phyloP scores from a whole-genome alignment of 441 rosid species.

The Rhodomyrtus psidioides region DNA sequence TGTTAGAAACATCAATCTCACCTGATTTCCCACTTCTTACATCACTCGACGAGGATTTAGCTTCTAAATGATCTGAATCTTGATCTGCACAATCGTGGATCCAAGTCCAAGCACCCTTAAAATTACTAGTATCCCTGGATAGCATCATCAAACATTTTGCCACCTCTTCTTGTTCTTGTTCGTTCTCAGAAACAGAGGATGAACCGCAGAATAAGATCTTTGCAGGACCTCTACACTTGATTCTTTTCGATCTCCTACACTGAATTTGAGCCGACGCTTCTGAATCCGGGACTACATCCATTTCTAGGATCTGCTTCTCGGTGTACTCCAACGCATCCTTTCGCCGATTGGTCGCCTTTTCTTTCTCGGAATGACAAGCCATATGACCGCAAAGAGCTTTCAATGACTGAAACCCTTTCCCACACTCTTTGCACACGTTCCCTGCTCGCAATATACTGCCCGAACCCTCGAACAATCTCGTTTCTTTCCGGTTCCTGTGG shows the following conservation, averaged over 20 bases:
- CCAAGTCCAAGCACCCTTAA: slow-evolving; percentile 37
- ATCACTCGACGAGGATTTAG: slow-evolving; percentile 48
- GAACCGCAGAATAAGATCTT: slow-evolving; percentile 20
- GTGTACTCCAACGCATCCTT: slow-evolving; percentile 16
- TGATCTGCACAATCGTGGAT: slow-evolving; percentile 57
- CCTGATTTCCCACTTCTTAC: slow-evolving; percentile 16
- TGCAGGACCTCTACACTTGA: slow-evolving; percentile 27
- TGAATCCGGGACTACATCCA: slow-evolving; percentile 53
- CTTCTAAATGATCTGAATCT: slow-evolving; percentile 49
- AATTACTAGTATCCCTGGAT: slow-evolving; percentile 40
- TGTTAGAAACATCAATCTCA: slow-evolving; percentile 20
- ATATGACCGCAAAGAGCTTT: slow-evolving; percentile 74
- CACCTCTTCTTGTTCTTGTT: slow-evolving; percentile 47
- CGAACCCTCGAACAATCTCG: slow-evolving; percentile 41
- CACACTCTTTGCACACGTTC: slow-evolving; percentile 59
- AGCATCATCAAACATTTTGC: slow-evolving; percentile 69
- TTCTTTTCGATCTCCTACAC: slow-evolving; percentile 43
- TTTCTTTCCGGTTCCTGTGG: slow-evolving; percentile 70
- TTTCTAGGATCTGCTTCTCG: slow-evolving; percentile 30
- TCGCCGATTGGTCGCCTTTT: slow-evolving; percentile 14
- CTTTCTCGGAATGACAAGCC: slow-evolving; percentile 64
- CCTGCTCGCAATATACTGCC: slow-evolving; percentile 20
- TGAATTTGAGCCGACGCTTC: slow-evolving; percentile 47
- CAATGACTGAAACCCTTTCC: slow-evolving; percentile 62
- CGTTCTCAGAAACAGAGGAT: slow-evolving; percentile 50